Evolutionary conservation across 257 asterid genomes (phyloP), one percentile per base, ranked within the genome.

Genomic region (Penstemon eatonii): DNA sequence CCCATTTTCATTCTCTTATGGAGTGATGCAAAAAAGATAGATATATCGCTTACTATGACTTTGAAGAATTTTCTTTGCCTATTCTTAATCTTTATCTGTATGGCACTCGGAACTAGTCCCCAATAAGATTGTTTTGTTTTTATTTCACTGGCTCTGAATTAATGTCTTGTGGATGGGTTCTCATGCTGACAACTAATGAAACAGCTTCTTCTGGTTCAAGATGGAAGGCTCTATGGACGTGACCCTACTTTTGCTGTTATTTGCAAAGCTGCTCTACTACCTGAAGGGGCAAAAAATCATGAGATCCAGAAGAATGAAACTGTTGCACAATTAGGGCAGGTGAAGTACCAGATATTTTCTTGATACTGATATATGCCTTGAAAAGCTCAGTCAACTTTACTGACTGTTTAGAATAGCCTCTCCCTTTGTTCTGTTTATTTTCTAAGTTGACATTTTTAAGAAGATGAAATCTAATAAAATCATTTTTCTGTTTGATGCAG

Each of bases 131-230:
- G 68, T 67, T 38, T 51, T 38, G 42, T 10, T 47, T 39, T 65
- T 59, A 18, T 50, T 46, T 18, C 43, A 63, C 51, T 59, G 74
- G 66, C 37, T 44, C 66, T 36, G 56, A 19, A 67, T 71, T 79
- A 54, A 50, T 58, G 61, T 66, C 68, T 66, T 65, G 40, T 44
- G 69, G 70, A 63, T 69, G 70, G 65, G 71, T 75, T 75, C 78
- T 86, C 69, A 79, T 76, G 66, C 56, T 75, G 72, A 67, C 74
- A 69, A 75, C 78, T 76, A 61, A 79, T 82, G 76, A 42, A 25
- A 78, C 97, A 94, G 99, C 91, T 82, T 78, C 88, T 94, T 82
- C 87, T 94, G 83, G 81, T 89, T 81, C 96, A 94, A 91, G 96
- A 94, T 82, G 97, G 96, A 68, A 94, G 86, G 86, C 94, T 94